Base-by-base conservation (phyloP, 2,329 filamentous ascomycete genomes). In the Fonsecaea monophora region DNA sequence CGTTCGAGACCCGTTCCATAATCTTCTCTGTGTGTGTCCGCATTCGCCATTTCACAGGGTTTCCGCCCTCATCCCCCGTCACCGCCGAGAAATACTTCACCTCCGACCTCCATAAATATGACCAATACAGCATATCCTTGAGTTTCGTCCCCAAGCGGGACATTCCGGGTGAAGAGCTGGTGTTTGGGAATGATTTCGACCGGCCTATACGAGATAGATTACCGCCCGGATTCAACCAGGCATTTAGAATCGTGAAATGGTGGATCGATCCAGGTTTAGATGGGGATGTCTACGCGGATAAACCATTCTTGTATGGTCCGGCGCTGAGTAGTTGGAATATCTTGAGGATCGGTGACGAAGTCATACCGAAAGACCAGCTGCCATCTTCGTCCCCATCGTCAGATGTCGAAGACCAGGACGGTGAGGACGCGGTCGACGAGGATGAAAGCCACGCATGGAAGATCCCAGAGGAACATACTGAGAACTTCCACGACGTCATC, bases 141-240 rank as follows among this genome's bases (percentile, higher is more conserved):
- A 85, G 87, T 54, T 92, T 97, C 77, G 88, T 86, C 0, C 92
- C 90, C n/a, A 92, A 91, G 73, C 73, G 81, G 35, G 78, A 78
- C 40, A 88, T 96, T 64, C 83, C 84, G 2, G 92, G 87, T 53
- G 79, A 86, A 32, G 89, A 96, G 69, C 83, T 99, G 2, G 88
- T 97, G 62, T 97, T 97, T 73, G 95, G 94, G 50, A 98, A 98
- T 77, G 93, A 97, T 82, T 97, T 98, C 76, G 94, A 97, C 75
- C 87, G 91, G 59, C 92, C 95, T 0, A 95, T 99, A 73, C 87
- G 92, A 35, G 90, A 97, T 76, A 87, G 89, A 15, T 83, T 99
- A 1, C 94, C 95, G 0, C 92, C 92, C 0, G 93, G 94, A 0
- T 96, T 97, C 78, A 88, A 87, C 75, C 90, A 92, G 9, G 94